Evolutionary conservation across 352 stramenopile species (phyloP), one percentile per base, ranked within the genome.

Genomic region (Phytophthora rubi): DNA sequence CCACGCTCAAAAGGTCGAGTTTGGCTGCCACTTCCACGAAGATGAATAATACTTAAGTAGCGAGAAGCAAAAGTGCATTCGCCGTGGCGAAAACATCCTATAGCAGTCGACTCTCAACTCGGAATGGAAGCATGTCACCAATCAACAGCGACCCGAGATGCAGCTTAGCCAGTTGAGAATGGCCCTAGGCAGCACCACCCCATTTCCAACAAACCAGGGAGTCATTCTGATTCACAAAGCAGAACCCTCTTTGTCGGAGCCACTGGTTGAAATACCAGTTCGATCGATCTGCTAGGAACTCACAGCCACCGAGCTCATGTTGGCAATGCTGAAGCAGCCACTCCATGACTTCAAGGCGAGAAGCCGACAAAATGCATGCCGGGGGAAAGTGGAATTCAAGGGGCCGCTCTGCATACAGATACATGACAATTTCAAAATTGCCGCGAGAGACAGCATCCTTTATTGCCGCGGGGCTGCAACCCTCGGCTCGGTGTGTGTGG

Each of bases 231-330:
- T 52, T 56, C 8, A 59, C 59, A n/a, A 68, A 73, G 6, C 26
- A 44, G 35, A 70, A 70, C 15, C 53, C 53, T 21, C 44, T 56
- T 42, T 15, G n/a, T 45, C 44, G 35, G 2, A 69, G 28, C 62
- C 62, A 69, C 16, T 69, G 45, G 18, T 70, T 70, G 5, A 70
- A 53, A 39, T 65, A 8, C 66, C 54, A 69, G 39, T 63, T 58
- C 2, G 65, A 67, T 2, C 56, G 65, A 49, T 66, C 56, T 4
- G 42, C 57, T 18, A 64, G 12, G 44, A 70, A 70, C 28, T 63
- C 35, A n/a, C 54, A 70, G 16, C 45, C 62, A 12, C 16, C 9
- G 10, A 70, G 62, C 45, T 64, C 3, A 30, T 53, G 13, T 10
- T 59, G 21, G n/a, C 37, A 70, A 28, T 64, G 62, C 3, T 23